Base-by-base conservation (phyloP, 768 basidiomycete species). In the Termitomyces sp. region DNA sequence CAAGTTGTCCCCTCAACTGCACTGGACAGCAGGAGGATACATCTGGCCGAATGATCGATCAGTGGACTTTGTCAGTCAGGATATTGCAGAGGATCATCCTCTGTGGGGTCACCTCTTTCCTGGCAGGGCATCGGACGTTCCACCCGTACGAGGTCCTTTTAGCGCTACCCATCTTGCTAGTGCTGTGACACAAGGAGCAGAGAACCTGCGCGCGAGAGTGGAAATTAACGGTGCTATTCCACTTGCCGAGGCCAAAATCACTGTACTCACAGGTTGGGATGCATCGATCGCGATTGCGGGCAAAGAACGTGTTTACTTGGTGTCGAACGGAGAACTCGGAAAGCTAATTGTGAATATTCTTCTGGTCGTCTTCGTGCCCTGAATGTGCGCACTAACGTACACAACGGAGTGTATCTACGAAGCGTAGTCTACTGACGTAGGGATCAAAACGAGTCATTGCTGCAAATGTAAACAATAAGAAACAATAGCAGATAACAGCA, bases 1-100 rank as follows among this genome's bases (percentile, higher is more conserved):
- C 76, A 91, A 91, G 60, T 82, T 93, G 49, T 70, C 74, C 1
- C 88, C 89, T 0, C 88, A 88, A 61, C 78, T 93, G 1, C 88
- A 88, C 60, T 93, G 89, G 87, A 84, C 86, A 18, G 91, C 91
- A 35, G 90, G 89, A 2, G 89, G 89, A 20, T 91, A 88, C 69
- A 78, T 93, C 61, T 93, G 91, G 91, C 85, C 89, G 0, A 77
- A 83, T 28, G 87, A 89, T 65, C 82, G 82, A 53, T 80, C 82
- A 0, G 86, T 91, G 20, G 88, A 91, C 66, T 79, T 82, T 57
- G 77, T 77, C 41, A 75, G 75, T 54, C 82, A 85, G 41, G 71
- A 76, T 57, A 69, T 71, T 56, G 65, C 69, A 36, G 58, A 61
- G 5, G 57, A 64, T 20, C 59, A 65, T 6, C 56, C 62, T 26